Evolutionary conservation across 495 filamentous ascomycete genomes (phyloP), one percentile per base, ranked within the genome.

Genomic region (Penicillium goetzii): DNA sequence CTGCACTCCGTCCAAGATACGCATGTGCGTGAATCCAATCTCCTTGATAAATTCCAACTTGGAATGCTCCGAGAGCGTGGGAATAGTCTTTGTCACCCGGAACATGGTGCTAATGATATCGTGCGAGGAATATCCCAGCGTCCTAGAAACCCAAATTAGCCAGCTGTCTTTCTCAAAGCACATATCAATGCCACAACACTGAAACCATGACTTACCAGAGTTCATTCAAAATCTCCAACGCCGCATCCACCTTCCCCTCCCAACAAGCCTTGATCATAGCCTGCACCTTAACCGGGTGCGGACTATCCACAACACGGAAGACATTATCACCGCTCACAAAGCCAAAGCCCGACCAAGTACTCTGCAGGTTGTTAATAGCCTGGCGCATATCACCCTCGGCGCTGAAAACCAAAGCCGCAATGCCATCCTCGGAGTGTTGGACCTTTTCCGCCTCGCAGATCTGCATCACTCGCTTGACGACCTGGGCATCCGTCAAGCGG

Each of bases 71-170:
- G 91, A 93, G 47, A 99, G 79, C 2, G 87, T 89, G 1, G 90
- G 88, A 47, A 97, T 90, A 5, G 92, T 95, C 80, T 99, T 99
- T 23, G 96, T 97, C 59, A 99, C 95, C 69, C 89, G 87, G 79
- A 99, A 99, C 95, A 99, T 99, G 26, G 94, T 98, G 73, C 90
- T 93, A 70, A 99, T 94, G 65, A 99, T 97, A 72, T 99, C 95
- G 74, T 98, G 92, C 58, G 92, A 92, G 11, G 90, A 94, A 74
- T 99, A 99, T 7, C 95, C 95, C 61, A 97, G 81, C 41, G 86
- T 85, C 84, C 84, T 86, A 61, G 19, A 51, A 6, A 0, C 1
- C 33, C 36, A 52, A 8, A 30, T 75, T 57, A 76, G 69, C 26
- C 30, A 26, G 19, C 0, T 25, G 15, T 9, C 49, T 51, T 11